Percentiles rank a stretch among this genome's conserved stretches.
Evolutionary conservation across 23 red algal species (phyloP).

Genomic region (Cyanidium caldarium): DNA sequence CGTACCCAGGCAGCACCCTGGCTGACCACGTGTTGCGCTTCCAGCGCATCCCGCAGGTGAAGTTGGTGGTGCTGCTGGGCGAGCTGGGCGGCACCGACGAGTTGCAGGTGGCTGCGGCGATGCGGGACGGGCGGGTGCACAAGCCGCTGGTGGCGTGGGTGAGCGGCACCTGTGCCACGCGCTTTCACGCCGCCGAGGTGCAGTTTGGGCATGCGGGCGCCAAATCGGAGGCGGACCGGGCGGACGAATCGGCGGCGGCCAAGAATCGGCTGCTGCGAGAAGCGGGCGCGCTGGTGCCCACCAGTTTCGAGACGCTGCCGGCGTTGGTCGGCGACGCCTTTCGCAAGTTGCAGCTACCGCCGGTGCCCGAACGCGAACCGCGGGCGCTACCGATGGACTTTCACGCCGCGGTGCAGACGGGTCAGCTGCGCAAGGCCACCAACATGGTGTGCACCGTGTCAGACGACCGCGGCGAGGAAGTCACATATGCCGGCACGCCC

Average conservation of each 20-base stretch:
- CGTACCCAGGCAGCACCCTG: constrained; percentile 74
- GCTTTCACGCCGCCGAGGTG: constrained; percentile 88
- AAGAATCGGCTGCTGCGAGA: constrained; percentile 52
- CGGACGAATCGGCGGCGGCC: constrained; percentile 54
- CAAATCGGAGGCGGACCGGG: constrained; percentile 27
- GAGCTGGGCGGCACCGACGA: constrained; percentile 94
- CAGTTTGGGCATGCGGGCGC: constrained; percentile 99
- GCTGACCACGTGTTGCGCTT: constrained; percentile 80
- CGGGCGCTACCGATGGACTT: constrained; percentile 72
- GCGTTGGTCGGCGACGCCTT: constrained; percentile 34
- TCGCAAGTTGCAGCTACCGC: constrained; percentile 24
- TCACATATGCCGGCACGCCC: constrained; percentile 63
- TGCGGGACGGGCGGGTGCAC: constrained; percentile 46
- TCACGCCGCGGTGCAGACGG: constrained; percentile 48
- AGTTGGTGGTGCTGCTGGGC: constrained; percentile 87
- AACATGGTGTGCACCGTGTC: constrained; percentile 94
- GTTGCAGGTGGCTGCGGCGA: constrained; percentile 47
- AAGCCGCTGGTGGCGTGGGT: constrained; percentile 97
- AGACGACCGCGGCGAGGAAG: constrained; percentile 94
- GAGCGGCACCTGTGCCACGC: constrained; percentile 78
- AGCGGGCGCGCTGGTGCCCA: constrained; percentile 63
- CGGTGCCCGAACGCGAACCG: constrained; percentile 41
- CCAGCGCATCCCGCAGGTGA: constrained; percentile 48
- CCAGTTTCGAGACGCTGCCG: constrained; percentile 63
- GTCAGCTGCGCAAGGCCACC: constrained; percentile 74